Conservation (phyloP, 441 rosid genomes). For the Sinapis alba region DNA sequence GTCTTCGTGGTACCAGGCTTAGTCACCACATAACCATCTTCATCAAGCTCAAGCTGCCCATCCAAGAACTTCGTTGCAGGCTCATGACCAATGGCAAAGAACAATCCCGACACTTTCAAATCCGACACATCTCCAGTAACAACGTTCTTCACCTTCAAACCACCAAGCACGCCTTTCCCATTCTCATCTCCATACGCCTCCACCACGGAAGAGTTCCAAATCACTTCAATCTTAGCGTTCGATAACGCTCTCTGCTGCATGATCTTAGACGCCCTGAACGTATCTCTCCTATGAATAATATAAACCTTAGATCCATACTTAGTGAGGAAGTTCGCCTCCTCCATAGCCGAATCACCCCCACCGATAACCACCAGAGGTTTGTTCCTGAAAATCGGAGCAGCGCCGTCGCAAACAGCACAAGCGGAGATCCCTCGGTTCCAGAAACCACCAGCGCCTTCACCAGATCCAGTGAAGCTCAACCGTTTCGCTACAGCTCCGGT, state of each 20-base stretch:
- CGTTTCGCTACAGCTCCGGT: constrained; percentile 61
- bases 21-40: constrained; percentile 53
- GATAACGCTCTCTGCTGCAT: constrained; percentile 55
- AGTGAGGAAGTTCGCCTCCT: constrained; percentile 55
- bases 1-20: constrained; percentile 54
- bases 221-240: constrained; percentile 42
- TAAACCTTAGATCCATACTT: constrained; percentile 56
- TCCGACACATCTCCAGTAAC: constrained; percentile 47
- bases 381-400: constrained; percentile 54
- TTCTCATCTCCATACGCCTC: constrained; percentile 40
- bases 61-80: constrained; percentile 55
- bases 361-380: constrained; percentile 54
- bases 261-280: constrained; percentile 59
- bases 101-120: constrained; percentile 51
- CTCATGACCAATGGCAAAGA: constrained; percentile 59
- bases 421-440: constrained; percentile 64
- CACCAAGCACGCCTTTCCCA: constrained; percentile 38
- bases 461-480: constrained; percentile 40
- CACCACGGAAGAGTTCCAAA: constrained; percentile 40
- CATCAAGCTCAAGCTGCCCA: constrained; percentile 53
- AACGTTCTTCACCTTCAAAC: constrained; percentile 51
- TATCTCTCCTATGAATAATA: constrained; percentile 50
- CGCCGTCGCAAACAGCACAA: constrained; percentile 65
- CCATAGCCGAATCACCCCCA: constrained; percentile 63
- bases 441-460: constrained; percentile 39